Evolutionary conservation across 305 asterid genomes (phyloP).

Genomic region (Salvia sclarea): DNA sequence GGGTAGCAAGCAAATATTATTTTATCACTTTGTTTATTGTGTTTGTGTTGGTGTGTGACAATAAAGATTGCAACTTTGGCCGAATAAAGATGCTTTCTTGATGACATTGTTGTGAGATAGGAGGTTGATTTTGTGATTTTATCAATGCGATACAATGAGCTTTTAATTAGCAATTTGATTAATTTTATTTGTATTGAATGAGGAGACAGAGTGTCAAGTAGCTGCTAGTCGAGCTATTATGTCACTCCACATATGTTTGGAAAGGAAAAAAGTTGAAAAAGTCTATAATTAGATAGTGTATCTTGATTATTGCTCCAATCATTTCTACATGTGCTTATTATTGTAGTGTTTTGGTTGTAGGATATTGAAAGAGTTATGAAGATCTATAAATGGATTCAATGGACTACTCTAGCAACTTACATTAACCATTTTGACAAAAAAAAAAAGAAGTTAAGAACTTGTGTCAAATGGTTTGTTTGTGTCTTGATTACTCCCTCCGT

Average conservation of each 20-base stretch:
- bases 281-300: neutral
- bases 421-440: neutral
- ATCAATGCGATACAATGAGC: neutral
- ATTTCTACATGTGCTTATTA: conserved; percentile 3
- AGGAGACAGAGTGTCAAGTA: neutral
- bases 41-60: neutral
- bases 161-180: neutral
- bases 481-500: no score
- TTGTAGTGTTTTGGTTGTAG: neutral
- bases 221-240: neutral
- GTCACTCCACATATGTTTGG: no score
- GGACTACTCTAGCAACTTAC: neutral
- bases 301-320: neutral
- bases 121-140: no score
- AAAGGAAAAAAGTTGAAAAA: no score
- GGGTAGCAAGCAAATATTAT: conserved; percentile 3
- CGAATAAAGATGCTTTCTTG: neutral
- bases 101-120: neutral
- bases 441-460: no score
- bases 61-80: neutral
- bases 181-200: neutral
- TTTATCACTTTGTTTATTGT: neutral
- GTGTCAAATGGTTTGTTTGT: neutral
- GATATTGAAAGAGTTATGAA: no score
- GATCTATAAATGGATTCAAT: neutral